phyloP scores from a whole-genome alignment of 78 protist species.

The Protostelium mycophagum region DNA sequence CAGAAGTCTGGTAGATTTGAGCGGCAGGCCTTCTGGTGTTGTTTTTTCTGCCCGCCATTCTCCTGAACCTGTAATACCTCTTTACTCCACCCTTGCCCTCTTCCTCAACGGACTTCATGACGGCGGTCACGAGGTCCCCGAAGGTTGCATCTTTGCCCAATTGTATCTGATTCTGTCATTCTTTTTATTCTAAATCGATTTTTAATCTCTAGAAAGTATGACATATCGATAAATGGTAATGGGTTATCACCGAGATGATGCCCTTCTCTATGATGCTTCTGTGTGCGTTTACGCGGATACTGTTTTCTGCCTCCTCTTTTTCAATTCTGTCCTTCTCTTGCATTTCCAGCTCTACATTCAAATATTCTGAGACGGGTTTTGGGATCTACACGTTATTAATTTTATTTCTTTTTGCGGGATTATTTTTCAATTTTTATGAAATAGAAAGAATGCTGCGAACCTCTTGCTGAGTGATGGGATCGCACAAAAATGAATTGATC shows the following conservation, averaged over 20 bases:
- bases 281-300: background rate
- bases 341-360: background rate
- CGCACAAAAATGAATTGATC: background rate
- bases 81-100: background rate
- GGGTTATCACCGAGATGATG: background rate
- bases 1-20: background rate
- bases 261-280: background rate
- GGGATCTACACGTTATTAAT: background rate
- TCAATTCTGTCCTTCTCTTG: background rate
- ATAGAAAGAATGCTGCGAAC: background rate
- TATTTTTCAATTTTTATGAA: background rate
- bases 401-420: too few relatives aligned
- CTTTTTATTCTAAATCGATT: background rate
- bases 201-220: background rate
- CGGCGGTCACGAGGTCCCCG: background rate
- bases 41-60: background rate
- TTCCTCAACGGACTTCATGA: background rate
- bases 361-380: background rate
- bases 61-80: background rate
- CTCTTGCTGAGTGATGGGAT: background rate
- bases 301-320: background rate
- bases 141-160: background rate
- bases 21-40: background rate
- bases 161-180: too few relatives aligned
- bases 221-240: too few relatives aligned